These are phyloP conservation scores for Pseudocercospora musae DNA, from an alignment of 2,329 filamentous ascomycete species.

Conservation along the genomic window DNA sequence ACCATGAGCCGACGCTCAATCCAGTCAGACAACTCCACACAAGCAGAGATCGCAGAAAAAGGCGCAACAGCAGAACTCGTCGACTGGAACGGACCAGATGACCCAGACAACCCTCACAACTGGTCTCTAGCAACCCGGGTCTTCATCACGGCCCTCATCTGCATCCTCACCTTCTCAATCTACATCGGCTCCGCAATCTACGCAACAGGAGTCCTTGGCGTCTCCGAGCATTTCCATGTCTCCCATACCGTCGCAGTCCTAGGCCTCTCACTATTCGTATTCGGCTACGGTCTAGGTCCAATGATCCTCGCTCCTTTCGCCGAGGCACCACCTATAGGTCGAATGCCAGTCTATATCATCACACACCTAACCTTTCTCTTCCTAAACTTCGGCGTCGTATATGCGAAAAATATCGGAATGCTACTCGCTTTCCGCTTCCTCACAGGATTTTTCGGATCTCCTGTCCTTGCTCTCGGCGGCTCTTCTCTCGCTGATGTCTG, in stretches of 20 bases:
- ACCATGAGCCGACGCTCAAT: neutral
- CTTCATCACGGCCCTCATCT: slow-evolving; percentile 45
- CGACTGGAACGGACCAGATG: neutral
- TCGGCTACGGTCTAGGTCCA: slow-evolving; percentile 49
- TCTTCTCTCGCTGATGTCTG: slow-evolving; percentile 44
- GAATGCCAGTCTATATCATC: slow-evolving; percentile 47
- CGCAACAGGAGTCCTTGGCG: slow-evolving; percentile 40
- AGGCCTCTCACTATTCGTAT: slow-evolving; percentile 50
- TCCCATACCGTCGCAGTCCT: slow-evolving; percentile 43
- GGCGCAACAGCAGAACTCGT: slow-evolving; percentile 1
- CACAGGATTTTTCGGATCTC: slow-evolving; percentile 48
- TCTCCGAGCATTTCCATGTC: slow-evolving; percentile 46
- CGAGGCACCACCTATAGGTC: slow-evolving; percentile 49
- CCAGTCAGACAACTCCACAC: neutral
- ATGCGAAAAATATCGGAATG: slow-evolving; percentile 50
- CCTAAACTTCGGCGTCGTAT: slow-evolving; percentile 46
- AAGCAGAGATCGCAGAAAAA: neutral
- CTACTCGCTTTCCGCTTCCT: slow-evolving; percentile 52
- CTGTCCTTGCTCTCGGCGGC: slow-evolving; percentile 43
- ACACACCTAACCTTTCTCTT: slow-evolving; percentile 49
- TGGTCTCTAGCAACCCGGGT: slow-evolving; percentile 39
- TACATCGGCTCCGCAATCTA: slow-evolving; percentile 54
- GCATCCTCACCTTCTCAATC: slow-evolving; percentile 48
- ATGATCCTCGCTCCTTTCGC: slow-evolving; percentile 35
- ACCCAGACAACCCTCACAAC: slow-evolving; percentile 26